Base-by-base conservation (phyloP, 1,284 basidiomycete genomes). In the Sanghuangporus weigelae region DNA sequence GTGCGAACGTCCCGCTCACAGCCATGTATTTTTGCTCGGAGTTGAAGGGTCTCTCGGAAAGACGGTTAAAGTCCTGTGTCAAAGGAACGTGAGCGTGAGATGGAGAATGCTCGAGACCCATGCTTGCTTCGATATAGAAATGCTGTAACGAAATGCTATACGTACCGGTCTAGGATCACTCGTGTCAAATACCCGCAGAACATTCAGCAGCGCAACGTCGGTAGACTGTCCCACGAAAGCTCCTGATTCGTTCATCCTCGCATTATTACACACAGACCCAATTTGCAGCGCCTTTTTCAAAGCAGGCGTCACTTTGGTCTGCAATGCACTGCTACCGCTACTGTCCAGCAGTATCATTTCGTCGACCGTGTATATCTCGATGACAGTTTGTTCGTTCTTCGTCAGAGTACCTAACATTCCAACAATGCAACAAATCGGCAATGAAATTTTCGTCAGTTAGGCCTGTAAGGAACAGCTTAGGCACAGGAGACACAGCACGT, bases 11-110 rank as follows among this genome's bases (percentile, higher is more conserved):
- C 40, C 96, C 96, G 55, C 86, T 89, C 64, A 98, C 87, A 4
- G 89, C 88, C 92, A 98, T 98, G 72, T 84, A 94, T 76, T 98
- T 98, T 66, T 84, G 82, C 70, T 98, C 95, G 2, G 96, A 98
- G 72, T 84, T 92, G 81, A 99, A 99, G 0, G 96, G 89, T 44
- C 87, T 81, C 73, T 98, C 96, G 16, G 82, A 82, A 35, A 84
- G 80, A 39, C 94, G 86, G 38, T 81, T 85, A 74, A 98, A 98
- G 12, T 75, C 71, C 86, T 89, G 66, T n/a, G 57, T 3, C 39
- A 39, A 14, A 7, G 31, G 12, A 39, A 23, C 14, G 31, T 38
- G 44, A 35, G 48, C n/a, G 35, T 50, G 42, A 55, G 40, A 48
- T 31, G 46, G 54, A 63, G 31, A 44, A n/a, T 46, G n/a, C 3